Percentiles rank a stretch among this genome's conserved stretches.
Conservation (phyloP, 805 yeast species). For the Metschnikowia lochheadii region DNA sequence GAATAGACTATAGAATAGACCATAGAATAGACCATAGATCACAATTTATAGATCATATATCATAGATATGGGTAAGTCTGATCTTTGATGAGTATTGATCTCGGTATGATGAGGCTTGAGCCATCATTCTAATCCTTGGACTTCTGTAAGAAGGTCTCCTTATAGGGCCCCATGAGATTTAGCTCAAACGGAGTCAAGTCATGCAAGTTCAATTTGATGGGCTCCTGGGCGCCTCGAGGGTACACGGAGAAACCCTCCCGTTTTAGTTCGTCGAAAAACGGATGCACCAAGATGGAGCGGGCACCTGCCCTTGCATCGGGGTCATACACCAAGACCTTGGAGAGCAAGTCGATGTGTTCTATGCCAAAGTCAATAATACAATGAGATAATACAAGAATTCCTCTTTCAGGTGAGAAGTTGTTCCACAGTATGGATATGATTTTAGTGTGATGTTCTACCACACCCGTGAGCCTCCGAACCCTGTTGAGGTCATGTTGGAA, state of each 20-base stretch:
- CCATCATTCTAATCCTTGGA: neutral
- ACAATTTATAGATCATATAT: too few relatives aligned
- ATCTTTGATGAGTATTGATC: neutral
- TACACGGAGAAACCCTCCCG: slow-evolving; percentile 46
- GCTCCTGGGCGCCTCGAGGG: slow-evolving; percentile 49
- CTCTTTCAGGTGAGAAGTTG: too few relatives aligned
- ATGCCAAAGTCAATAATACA: too few relatives aligned
- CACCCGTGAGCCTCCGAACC: too few relatives aligned
- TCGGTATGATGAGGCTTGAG: neutral
- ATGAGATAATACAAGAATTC: too few relatives aligned
- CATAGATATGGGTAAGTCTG: neutral
- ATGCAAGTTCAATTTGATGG: slow-evolving; percentile 47
- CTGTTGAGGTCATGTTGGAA: too few relatives aligned
- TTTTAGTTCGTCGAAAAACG: slow-evolving; percentile 84
- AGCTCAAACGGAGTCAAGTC: slow-evolving; percentile 70
- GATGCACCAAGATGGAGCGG: slow-evolving; percentile 77
- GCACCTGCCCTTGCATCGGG: slow-evolving; percentile 83
- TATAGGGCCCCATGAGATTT: slow-evolving; percentile 42
- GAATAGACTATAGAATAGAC: too few relatives aligned
- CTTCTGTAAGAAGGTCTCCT: slow-evolving; percentile 27
- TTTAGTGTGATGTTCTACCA: too few relatives aligned
- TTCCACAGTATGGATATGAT: too few relatives aligned
- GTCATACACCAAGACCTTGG: slow-evolving; percentile 81
- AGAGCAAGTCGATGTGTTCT: slow-evolving; percentile 75
- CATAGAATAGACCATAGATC: too few relatives aligned